Conservation (phyloP, 2,329 filamentous ascomycete genomes). For the Colletotrichum sp. region DNA sequence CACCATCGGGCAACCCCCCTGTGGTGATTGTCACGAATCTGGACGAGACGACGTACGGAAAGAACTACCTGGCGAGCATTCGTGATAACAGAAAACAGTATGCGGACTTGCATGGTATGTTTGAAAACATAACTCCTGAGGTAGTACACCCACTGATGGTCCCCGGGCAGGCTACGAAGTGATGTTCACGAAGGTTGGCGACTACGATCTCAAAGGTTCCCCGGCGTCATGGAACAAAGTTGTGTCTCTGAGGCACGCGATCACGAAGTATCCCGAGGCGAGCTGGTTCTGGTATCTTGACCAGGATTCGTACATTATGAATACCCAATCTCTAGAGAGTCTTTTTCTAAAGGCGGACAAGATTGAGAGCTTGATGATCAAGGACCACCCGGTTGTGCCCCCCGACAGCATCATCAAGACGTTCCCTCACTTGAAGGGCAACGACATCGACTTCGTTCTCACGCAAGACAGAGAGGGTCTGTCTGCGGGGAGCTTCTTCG, state of each 20-base stretch:
- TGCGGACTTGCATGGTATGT: slow-evolving; percentile 82
- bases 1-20: slow-evolving; percentile 60
- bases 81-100: slow-evolving; percentile 85
- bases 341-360: slow-evolving; percentile 71
- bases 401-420: slow-evolving; percentile 98
- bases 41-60: slow-evolving; percentile 68
- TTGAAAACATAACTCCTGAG: background rate
- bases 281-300: slow-evolving; percentile 89
- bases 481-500: slow-evolving; percentile 76
- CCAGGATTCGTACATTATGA: slow-evolving; percentile 87
- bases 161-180: slow-evolving; percentile 75
- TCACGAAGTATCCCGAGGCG: slow-evolving; percentile 78
- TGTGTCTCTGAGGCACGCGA: slow-evolving; percentile 86
- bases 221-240: slow-evolving; percentile 76
- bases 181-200: slow-evolving; percentile 78
- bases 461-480: slow-evolving; percentile 86
- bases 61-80: slow-evolving; percentile 74
- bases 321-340: slow-evolving; percentile 72
- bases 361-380: slow-evolving; percentile 82
- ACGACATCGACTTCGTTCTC: slow-evolving; percentile 81
- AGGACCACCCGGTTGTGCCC: slow-evolving; percentile 85
- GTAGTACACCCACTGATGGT: slow-evolving; percentile 14
- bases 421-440: slow-evolving; percentile 78
- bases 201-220: slow-evolving; percentile 73
- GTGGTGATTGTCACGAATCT: slow-evolving; percentile 87